Evolutionary conservation across 2,329 filamentous ascomycete species (phyloP).

Genomic region (Apiospora aurea): DNA sequence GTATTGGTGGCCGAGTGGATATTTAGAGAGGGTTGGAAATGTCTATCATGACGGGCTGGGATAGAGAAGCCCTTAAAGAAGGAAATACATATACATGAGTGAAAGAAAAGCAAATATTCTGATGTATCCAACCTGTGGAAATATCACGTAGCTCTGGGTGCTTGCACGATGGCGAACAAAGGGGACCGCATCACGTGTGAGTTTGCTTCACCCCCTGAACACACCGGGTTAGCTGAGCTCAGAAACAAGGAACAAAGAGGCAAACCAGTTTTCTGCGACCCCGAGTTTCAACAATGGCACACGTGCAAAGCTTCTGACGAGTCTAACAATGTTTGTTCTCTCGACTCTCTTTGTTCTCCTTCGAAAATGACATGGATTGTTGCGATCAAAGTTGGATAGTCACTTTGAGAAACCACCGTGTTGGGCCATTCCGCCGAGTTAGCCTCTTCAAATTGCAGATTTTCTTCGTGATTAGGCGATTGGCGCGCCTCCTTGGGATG

Average conservation of each 20-base stretch:
- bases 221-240: neutral
- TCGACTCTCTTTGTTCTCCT: neutral
- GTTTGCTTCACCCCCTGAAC: neutral
- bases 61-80: neutral
- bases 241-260: neutral
- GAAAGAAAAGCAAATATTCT: neutral
- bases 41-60: neutral
- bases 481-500: neutral
- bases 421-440: too few species aligned
- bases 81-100: neutral
- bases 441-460: too few species aligned
- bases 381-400: neutral
- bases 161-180: neutral
- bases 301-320: too few species aligned
- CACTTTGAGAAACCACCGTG: neutral
- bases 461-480: neutral
- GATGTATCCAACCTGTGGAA: neutral
- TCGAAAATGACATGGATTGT: neutral
- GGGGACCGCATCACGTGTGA: neutral
- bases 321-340: neutral
- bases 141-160: neutral
- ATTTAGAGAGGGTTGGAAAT: neutral
- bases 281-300: neutral
- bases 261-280: fast-evolving
- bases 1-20: neutral